Evolutionary conservation across 345 rosid species (phyloP).

Genomic region (Turritis glabra): DNA sequence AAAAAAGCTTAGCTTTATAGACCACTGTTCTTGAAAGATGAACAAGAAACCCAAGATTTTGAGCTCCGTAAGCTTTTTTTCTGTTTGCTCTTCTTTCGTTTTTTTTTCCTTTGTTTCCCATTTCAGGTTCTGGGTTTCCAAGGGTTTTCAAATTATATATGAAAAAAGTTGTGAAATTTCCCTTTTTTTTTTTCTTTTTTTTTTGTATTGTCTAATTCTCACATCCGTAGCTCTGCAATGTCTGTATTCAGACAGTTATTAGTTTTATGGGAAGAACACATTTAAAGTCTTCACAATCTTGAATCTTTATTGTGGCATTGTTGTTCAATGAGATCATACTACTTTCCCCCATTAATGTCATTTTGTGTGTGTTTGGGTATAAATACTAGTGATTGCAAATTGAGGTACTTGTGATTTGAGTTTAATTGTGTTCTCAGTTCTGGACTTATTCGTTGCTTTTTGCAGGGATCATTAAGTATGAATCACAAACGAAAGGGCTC

Average conservation of each 20-base stretch:
- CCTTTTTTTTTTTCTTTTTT: no score
- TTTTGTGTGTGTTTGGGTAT: neutral
- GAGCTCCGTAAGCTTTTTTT: conserved; percentile 34
- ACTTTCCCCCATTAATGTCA: neutral
- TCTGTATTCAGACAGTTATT: neutral
- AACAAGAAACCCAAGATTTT: conserved; percentile 33
- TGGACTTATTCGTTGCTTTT: neutral
- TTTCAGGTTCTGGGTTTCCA: conserved; percentile 18
- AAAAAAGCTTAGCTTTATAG: neutral
- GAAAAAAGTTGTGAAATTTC: neutral
- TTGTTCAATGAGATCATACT: neutral
- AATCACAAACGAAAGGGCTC: conserved; percentile 42
- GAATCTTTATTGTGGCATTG: neutral
- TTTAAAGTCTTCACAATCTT: neutral
- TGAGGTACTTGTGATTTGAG: neutral
- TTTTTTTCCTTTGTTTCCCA: neutral
- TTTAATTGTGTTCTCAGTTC: neutral
- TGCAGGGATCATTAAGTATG: conserved; percentile 39
- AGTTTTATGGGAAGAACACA: neutral
- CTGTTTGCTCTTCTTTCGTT: neutral
- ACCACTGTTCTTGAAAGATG: conserved; percentile 17
- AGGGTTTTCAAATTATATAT: neutral
- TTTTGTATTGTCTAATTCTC: neutral
- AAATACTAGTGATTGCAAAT: neutral
- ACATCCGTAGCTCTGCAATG: neutral